These are phyloP conservation scores for Lanmaoa rubissima DNA, from an alignment of 768 basidiomycete genomes.

Conservation along the genomic window DNA sequence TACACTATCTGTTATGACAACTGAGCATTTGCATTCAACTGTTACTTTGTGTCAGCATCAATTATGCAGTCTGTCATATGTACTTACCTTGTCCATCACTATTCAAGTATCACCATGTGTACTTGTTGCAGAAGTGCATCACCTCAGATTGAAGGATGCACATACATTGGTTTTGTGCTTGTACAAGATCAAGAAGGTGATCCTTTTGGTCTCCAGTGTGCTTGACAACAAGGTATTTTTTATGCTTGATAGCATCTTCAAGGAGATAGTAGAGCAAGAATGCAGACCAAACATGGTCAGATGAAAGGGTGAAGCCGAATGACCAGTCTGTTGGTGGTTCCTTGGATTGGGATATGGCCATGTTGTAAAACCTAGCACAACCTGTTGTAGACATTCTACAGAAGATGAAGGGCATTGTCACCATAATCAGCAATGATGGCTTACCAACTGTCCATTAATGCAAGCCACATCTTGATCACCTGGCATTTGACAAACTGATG, in stretches of 20 bases:
- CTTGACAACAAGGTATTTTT: not conserved
- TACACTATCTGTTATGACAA: not conserved
- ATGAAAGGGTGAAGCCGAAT: not conserved
- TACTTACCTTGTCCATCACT: not conserved
- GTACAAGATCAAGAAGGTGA: not conserved
- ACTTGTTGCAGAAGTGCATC: constrained; percentile 1
- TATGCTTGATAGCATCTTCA: not conserved
- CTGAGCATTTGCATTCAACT: not conserved
- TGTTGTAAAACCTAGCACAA: too few relatives aligned
- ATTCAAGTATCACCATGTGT: not conserved
- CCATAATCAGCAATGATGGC: too few relatives aligned
- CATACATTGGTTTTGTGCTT: not conserved
- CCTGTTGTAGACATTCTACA: too few relatives aligned
- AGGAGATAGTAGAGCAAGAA: not conserved
- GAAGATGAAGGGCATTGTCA: too few relatives aligned
- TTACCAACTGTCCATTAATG: too few relatives aligned
- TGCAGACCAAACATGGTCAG: not conserved
- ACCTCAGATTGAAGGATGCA: not conserved
- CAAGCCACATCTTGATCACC: too few relatives aligned
- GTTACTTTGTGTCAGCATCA: too few relatives aligned
- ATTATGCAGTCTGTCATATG: too few relatives aligned
- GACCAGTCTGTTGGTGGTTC: too few relatives aligned
- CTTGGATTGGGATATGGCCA: too few relatives aligned
- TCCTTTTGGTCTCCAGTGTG: not conserved
- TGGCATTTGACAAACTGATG: too few relatives aligned